Percentiles rank a stretch among this genome's conserved stretches.
These are phyloP conservation scores for Otatea glauca DNA, from an alignment of 176 grass and related monocot genomes.

Conservation along the genomic window DNA sequence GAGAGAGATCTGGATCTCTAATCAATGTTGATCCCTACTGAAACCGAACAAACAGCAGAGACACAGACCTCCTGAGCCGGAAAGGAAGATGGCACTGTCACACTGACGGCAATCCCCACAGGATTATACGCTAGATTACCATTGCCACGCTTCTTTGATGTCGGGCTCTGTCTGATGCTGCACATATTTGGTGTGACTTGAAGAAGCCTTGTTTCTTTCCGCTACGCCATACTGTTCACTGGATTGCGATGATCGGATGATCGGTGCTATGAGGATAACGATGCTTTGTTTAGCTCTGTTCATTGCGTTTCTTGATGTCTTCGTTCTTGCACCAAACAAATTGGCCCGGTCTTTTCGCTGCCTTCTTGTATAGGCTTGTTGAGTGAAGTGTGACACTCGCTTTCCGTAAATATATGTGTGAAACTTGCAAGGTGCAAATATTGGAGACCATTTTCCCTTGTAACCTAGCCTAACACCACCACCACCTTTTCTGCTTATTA, in stretches of 20 bases:
- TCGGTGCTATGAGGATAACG: not conserved
- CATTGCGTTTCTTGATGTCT: not conserved
- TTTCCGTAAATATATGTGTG: not conserved
- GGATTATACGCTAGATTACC: too few relatives aligned
- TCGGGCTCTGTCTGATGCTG: not conserved
- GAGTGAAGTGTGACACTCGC: conserved; percentile 19
- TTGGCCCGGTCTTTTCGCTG: not conserved
- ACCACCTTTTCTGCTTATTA: not conserved
- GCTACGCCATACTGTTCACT: not conserved
- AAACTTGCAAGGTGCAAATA: not conserved
- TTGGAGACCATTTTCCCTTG: not conserved
- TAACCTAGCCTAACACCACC: not conserved
- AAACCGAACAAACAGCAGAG: not conserved
- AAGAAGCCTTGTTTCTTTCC: not conserved
- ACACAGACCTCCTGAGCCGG: not conserved
- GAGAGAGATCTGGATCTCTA: too few relatives aligned
- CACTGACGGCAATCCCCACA: too few relatives aligned
- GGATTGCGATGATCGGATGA: conserved; percentile 7
- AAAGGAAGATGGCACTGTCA: not conserved
- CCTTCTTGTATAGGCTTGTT: not conserved
- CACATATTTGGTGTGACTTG: not conserved
- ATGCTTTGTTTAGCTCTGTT: not conserved
- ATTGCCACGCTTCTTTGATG: not conserved
- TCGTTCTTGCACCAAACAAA: conserved; percentile 9
- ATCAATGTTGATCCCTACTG: not conserved